Conservation (phyloP, 1,139 yeast genomes). For the Magnusiomyces ingens region DNA sequence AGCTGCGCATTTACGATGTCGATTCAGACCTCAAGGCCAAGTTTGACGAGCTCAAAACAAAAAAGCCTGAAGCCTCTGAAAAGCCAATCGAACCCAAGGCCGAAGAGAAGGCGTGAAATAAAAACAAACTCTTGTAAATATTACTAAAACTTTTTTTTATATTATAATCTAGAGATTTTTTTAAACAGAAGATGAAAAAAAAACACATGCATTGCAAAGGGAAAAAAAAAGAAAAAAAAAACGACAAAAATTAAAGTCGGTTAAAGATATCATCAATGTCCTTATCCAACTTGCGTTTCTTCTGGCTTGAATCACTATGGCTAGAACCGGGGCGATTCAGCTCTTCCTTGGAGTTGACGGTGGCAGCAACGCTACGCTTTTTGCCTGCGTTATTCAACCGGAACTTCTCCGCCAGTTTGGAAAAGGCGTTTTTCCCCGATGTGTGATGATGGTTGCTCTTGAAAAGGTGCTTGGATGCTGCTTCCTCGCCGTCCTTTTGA, state of each 20-base stretch:
- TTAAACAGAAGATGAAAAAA: not conserved
- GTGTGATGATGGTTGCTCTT: not conserved
- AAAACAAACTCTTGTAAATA: not conserved
- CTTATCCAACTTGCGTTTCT: constrained; percentile 17
- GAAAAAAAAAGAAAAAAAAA: not conserved
- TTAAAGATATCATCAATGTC: constrained; percentile 26
- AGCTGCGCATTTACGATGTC: constrained; percentile 48
- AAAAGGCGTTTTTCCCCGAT: not conserved
- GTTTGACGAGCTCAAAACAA: constrained; percentile 2
- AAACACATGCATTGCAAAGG: not conserved
- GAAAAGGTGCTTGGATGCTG: not conserved
- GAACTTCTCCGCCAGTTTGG: not conserved
- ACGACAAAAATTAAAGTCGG: not conserved
- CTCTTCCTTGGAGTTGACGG: too few relatives aligned
- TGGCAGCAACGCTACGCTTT: not conserved
- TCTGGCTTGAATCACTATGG: constrained; percentile 1
- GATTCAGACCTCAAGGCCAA: constrained; percentile 5
- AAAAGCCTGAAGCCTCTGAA: not conserved
- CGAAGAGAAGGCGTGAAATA: not conserved
- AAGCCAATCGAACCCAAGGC: not conserved
- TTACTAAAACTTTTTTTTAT: not conserved
- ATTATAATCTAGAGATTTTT: not conserved
- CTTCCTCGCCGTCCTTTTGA: too few relatives aligned
- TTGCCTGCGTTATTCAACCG: not conserved
- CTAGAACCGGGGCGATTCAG: not conserved